phyloP scores from a whole-genome alignment of 768 basidiomycete species.

The Thelephora aurantiotincta region DNA sequence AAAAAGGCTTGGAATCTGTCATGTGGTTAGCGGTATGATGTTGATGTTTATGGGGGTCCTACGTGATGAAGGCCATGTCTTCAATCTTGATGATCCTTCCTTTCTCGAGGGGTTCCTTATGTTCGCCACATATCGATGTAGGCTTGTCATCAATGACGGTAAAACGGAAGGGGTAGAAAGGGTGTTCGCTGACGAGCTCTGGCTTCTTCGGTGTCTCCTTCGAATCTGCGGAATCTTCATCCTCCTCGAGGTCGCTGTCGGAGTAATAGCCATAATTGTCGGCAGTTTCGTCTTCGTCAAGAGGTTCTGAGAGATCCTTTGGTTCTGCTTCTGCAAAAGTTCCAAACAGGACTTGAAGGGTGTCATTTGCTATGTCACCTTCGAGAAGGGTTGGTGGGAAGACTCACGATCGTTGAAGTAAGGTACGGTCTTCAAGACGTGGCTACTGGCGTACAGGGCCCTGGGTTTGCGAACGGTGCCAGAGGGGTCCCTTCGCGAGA shows the following conservation, averaged over 20 bases:
- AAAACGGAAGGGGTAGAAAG: too few relatives aligned
- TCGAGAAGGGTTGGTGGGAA: neutral
- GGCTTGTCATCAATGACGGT: too few relatives aligned
- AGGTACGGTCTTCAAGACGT: neutral
- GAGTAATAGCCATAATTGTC: too few relatives aligned
- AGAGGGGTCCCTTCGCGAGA: conserved; percentile 5
- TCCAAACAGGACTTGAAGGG: neutral
- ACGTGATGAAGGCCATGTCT: too few relatives aligned
- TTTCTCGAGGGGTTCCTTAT: too few relatives aligned
- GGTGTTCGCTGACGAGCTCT: neutral
- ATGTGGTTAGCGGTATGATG: too few relatives aligned
- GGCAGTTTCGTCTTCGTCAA: too few relatives aligned
- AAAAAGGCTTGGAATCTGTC: conserved; percentile 3
- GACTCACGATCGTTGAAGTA: conserved; percentile 1
- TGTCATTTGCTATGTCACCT: too few relatives aligned
- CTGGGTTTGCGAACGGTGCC: neutral
- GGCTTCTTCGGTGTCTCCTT: neutral
- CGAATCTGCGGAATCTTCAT: neutral
- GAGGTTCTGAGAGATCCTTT: too few relatives aligned
- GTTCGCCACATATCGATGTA: too few relatives aligned
- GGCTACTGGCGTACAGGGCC: conserved; percentile 1
- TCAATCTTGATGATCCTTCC: neutral
- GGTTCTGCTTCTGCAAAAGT: neutral
- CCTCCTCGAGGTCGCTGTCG: conserved; percentile 3
- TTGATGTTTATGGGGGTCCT: neutral